phyloP scores from a whole-genome alignment of 768 basidiomycete species.

The Leccinum disarticulatum region DNA sequence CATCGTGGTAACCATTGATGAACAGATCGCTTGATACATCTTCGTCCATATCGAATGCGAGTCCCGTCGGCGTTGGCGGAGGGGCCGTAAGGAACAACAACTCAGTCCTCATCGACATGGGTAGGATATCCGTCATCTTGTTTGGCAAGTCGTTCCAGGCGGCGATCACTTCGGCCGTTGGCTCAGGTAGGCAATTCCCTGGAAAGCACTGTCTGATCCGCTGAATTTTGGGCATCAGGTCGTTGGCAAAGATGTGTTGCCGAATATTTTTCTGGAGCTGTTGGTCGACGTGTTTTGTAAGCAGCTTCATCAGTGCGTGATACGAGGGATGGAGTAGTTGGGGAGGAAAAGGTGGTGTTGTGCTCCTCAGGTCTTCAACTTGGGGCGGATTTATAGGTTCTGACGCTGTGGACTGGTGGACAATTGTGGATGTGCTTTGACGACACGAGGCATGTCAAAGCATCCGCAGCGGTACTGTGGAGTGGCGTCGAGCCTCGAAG shows the following conservation, averaged over 20 bases:
- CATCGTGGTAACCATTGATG: neutral
- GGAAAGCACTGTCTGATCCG: constrained; percentile 22
- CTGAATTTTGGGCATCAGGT: constrained; percentile 16
- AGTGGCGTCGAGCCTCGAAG: constrained; percentile 14
- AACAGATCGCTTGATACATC: neutral
- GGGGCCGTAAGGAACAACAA: constrained; percentile 11
- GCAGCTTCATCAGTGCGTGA: constrained; percentile 8
- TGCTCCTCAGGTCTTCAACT: neutral
- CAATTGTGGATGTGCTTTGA: constrained; percentile 26
- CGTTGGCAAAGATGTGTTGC: constrained; percentile 10
- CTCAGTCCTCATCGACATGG: constrained; percentile 8
- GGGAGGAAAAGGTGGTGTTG: neutral
- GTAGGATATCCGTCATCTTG: constrained; percentile 8
- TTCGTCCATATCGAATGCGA: constrained; percentile 5
- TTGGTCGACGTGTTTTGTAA: constrained; percentile 1
- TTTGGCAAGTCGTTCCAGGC: constrained; percentile 32
- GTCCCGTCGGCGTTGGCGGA: constrained; percentile 20
- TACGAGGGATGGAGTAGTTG: neutral
- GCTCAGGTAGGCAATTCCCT: constrained; percentile 14
- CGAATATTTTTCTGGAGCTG: constrained; percentile 16
- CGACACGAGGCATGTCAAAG: constrained; percentile 29
- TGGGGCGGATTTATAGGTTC: constrained; percentile 18
- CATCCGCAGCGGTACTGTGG: constrained; percentile 6
- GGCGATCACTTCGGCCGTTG: constrained; percentile 16
- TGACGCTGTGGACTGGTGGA: constrained; percentile 24